Evolutionary conservation across 495 filamentous ascomycete species (phyloP).

Genomic region (Amphirosellinia nigrospora): DNA sequence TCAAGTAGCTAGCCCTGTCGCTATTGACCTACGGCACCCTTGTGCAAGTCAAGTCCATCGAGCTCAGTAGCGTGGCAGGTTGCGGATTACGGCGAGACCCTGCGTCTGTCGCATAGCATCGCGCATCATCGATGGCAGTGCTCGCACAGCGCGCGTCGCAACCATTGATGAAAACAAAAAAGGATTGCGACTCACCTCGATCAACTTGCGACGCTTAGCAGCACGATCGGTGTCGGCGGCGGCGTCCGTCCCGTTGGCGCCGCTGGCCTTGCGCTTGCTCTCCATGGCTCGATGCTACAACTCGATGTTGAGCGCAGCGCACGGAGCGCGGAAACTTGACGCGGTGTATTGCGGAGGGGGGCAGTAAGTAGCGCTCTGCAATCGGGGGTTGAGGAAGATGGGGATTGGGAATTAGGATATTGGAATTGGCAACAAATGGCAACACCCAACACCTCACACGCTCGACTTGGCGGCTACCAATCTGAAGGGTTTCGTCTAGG

Average conservation of each 20-base stretch:
- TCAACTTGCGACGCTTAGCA: constrained; percentile 56
- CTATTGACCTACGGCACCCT: constrained; percentile 14
- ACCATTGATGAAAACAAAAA: constrained; percentile 20
- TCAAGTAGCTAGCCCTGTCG: neutral
- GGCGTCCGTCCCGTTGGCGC: constrained; percentile 42
- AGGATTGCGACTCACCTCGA: constrained; percentile 36
- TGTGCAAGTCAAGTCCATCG: constrained; percentile 4
- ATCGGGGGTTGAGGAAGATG: constrained; percentile 11
- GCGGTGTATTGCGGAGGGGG: constrained; percentile 23
- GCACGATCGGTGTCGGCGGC: constrained; percentile 58
- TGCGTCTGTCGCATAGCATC: constrained; percentile 22
- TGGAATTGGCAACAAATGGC: too few relatives aligned
- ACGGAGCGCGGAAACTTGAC: constrained; percentile 28
- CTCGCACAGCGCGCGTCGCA: constrained; percentile 12
- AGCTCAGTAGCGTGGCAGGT: neutral
- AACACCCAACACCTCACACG: neutral
- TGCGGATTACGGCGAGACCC: neutral
- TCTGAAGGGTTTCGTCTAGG: neutral
- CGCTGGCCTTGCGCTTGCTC: constrained; percentile 68
- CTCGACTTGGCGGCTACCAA: constrained; percentile 5
- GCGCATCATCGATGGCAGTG: neutral
- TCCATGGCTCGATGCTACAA: constrained; percentile 56
- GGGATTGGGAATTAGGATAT: too few relatives aligned
- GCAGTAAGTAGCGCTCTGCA: constrained; percentile 10
- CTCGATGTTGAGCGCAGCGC: constrained; percentile 26